These are phyloP conservation scores for Boletellus deceptivus DNA, from an alignment of 1,284 basidiomycete species.

Conservation along the genomic window DNA sequence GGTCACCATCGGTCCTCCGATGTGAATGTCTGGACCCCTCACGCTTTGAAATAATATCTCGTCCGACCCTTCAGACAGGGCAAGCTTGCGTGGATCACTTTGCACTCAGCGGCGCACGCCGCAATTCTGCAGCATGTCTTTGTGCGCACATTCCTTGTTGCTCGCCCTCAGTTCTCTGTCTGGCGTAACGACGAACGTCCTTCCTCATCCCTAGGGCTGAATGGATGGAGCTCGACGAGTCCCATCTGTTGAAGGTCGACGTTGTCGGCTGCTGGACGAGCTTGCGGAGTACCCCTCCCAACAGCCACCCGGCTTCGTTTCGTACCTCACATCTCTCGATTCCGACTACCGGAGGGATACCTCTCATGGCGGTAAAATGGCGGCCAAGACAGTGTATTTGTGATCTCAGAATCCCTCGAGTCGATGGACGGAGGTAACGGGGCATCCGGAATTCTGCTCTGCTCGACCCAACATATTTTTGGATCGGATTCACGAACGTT, in stretches of 20 bases:
- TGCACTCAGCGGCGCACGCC: no score
- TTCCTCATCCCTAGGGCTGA: conserved; percentile 64
- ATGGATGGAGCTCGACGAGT: conserved; percentile 69
- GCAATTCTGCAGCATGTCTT: neutral
- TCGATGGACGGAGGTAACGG: conserved; percentile 29
- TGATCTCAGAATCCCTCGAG: conserved; percentile 41
- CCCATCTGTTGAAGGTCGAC: conserved; percentile 47
- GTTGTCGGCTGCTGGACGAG: conserved; percentile 63
- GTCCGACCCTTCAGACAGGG: conserved; percentile 62
- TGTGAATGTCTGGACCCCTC: conserved; percentile 51
- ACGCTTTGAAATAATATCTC: conserved; percentile 46
- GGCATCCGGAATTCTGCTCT: no score
- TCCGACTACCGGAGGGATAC: conserved; percentile 36
- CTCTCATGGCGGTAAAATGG: conserved; percentile 49
- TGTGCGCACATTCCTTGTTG: neutral
- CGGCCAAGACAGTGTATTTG: conserved; percentile 53
- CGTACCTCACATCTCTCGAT: conserved; percentile 42
- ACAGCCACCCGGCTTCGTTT: conserved; percentile 62
- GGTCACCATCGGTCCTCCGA: no score
- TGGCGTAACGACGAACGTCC: conserved; percentile 73
- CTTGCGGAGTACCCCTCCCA: conserved; percentile 62
- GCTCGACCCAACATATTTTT: no score
- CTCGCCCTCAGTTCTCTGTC: neutral
- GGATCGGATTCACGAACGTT: no score
- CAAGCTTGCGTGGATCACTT: conserved; percentile 55